These are phyloP conservation scores for Stylosanthes scabra DNA, from an alignment of 331 rosid genomes.

Conservation along the genomic window DNA sequence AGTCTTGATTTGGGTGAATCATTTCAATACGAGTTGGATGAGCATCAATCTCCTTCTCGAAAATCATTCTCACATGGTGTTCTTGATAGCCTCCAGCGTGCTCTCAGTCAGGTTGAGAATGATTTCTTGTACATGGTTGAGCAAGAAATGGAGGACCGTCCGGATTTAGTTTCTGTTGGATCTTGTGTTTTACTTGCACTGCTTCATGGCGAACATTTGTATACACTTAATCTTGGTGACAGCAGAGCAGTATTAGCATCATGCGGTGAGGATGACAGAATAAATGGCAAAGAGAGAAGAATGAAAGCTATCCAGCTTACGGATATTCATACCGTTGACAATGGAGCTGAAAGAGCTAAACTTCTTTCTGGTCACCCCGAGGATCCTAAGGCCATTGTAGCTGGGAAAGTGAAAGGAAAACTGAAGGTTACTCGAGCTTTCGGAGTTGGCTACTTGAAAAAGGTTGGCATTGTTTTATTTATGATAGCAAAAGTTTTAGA, in stretches of 20 bases:
- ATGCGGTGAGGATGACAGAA: conserved; percentile 28
- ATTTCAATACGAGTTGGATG: conserved; percentile 43
- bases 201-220: conserved; percentile 87
- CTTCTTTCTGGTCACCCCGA: conserved; percentile 80
- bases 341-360: conserved; percentile 70
- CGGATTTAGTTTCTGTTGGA: conserved; percentile 97
- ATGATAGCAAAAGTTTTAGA: conserved; percentile 20
- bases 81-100: conserved; percentile 81
- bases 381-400: conserved; percentile 71
- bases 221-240: conserved; percentile 91
- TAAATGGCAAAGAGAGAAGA: conserved; percentile 49
- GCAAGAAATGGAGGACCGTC: conserved; percentile 98
- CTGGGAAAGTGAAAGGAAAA: conserved; percentile 94
- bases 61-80: conserved; percentile 60
- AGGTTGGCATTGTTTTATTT: conserved; percentile 55
- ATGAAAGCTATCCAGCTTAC: conserved; percentile 89
- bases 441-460: conserved; percentile 98
- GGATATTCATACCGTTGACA: conserved; percentile 85
- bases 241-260: conserved; percentile 93
- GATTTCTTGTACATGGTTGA: conserved; percentile 97
- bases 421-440: conserved; percentile 95
- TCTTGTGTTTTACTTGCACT: conserved; percentile 92
- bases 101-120: conserved; percentile 82
- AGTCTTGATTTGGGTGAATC: conserved; percentile 40
- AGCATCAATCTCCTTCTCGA: conserved; percentile 28